Base-by-base conservation (phyloP, 495 filamentous ascomycete genomes). In the Aspergillus sparsus region DNA sequence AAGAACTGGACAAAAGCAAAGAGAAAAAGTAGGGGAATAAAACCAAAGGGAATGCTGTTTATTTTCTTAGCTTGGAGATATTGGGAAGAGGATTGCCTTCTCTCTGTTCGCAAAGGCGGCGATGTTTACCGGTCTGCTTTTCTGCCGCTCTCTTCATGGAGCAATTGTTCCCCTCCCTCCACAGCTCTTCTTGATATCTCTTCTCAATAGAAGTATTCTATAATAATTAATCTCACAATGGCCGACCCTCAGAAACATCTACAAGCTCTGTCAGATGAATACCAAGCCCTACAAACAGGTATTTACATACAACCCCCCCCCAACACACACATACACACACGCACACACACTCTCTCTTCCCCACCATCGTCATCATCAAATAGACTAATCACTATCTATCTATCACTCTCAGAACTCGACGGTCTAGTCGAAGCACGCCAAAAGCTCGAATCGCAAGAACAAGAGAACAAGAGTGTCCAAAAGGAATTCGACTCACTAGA, bases 401-500 rank as follows among this genome's bases (percentile, higher is more conserved):
- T 33, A 27, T 37, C 0, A 15, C 8, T 31, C 34, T 11, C 63
- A 95, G 94, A 98, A 61, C 83, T 98, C 52, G 87, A 89, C 73
- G 79, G 82, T 46, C 74, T 84, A 21, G 81, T 98, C 46, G 79
- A 86, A 16, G 87, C 93, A n/a, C 85, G 91, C 45, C 92, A 98
- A 74, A 93, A 88, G 72, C 87, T 98, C 44, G 93, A 97, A 72
- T 90, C 91, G 31, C 94, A 98, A 74, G 86, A 89, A 63, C 89
- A 96, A 70, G 94, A 98, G 72, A 98, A 97, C 71, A 76, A 86
- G 50, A 86, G 87, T 21, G 94, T 98, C 1, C 87, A 96, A 70
- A 90, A 90, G 86, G 94, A 98, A 78, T 97, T 98, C 74, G 75
- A 82, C 34, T 80, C 80, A 57, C 81, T 98, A 58, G 83, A 86